Evolutionary conservation across 208 protist genomes (phyloP), one percentile per base, ranked within the genome.

Genomic region (Trichomonas gallinae): DNA sequence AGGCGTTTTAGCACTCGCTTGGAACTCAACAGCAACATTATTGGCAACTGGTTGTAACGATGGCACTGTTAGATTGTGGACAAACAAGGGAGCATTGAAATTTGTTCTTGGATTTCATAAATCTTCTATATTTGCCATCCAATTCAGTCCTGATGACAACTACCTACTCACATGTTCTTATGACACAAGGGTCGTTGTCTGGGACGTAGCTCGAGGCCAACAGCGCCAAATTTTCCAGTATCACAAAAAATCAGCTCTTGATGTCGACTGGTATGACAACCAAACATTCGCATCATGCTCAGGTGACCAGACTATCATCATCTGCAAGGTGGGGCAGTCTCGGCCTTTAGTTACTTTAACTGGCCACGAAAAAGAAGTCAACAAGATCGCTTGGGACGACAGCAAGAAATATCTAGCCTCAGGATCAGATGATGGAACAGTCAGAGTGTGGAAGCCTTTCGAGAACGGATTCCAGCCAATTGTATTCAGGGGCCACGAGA

Each of bases 391-490:
- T 58, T 99, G 98, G 98, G 97, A 98, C 96, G 97, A 98, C 26
- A 96, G 96, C 17, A 98, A 97, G 23, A 97, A 46, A 11, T 87
- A 98, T 38, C 96, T 99, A 0, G 98, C 98, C 15, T 98, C 98
- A 0, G 99, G 98, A 97, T 98, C 98, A 21, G 98, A 99, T 96
- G 98, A 99, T 97, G 96, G 13, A 6, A 98, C 98, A 21, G 98
- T 97, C 0, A 98, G 98, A 96, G 63, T 98, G 26, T 81, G 36
- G 44, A 0, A 11, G 11, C 45, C 63, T 23, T 89, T 89, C n/a
- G 63, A 91, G 10, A 23, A 45, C 9, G 45, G 42, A 38, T 36
- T 51, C 13, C 13, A 13, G 11, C 83, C 34, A 17, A 89, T 89
- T 15, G 15, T 89, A 9, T 34, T 89, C 23, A 15, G 17, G 2